These are phyloP conservation scores for Aspergillus arachidicola DNA, from an alignment of 2,329 filamentous ascomycete genomes.

Conservation along the genomic window DNA sequence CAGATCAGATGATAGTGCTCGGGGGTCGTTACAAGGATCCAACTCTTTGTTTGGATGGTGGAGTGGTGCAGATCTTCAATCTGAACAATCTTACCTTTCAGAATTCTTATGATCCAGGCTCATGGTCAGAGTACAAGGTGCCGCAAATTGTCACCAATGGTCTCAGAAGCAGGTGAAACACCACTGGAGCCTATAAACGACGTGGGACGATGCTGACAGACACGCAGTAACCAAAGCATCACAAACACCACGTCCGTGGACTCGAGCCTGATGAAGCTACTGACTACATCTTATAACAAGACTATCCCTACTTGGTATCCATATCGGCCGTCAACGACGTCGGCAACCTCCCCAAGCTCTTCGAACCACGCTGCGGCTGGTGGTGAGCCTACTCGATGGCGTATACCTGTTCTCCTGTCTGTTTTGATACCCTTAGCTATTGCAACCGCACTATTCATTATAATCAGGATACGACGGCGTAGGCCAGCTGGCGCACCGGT, in stretches of 20 bases:
- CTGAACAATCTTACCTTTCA: constrained; percentile 16
- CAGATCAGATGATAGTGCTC: constrained; percentile 50
- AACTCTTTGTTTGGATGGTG: constrained; percentile 1
- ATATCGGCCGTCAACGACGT: not conserved
- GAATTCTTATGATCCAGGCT: constrained; percentile 11
- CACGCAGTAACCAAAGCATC: constrained; percentile 5
- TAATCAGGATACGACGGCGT: too few relatives aligned
- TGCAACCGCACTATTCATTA: too few relatives aligned
- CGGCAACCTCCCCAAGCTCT: too few relatives aligned
- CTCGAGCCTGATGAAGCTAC: constrained; percentile 9
- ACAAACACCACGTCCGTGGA: constrained; percentile 16
- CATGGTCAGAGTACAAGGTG: constrained; percentile 15
- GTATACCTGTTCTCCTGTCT: too few relatives aligned
- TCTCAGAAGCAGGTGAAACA: constrained; percentile 14
- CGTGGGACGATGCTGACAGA: not conserved
- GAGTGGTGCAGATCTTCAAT: constrained; percentile 15
- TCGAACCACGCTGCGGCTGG: too few relatives aligned
- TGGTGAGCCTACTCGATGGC: too few relatives aligned
- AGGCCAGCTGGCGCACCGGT: too few relatives aligned
- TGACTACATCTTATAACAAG: constrained; percentile 10
- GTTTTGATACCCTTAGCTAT: too few relatives aligned
- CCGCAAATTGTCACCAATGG: constrained; percentile 9
- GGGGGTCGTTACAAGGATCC: constrained; percentile 27
- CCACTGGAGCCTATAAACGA: too few relatives aligned
- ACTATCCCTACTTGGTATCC: constrained; percentile 12